Conservation (phyloP, 2,329 filamentous ascomycete species). For the Colletotrichum abscissum region DNA sequence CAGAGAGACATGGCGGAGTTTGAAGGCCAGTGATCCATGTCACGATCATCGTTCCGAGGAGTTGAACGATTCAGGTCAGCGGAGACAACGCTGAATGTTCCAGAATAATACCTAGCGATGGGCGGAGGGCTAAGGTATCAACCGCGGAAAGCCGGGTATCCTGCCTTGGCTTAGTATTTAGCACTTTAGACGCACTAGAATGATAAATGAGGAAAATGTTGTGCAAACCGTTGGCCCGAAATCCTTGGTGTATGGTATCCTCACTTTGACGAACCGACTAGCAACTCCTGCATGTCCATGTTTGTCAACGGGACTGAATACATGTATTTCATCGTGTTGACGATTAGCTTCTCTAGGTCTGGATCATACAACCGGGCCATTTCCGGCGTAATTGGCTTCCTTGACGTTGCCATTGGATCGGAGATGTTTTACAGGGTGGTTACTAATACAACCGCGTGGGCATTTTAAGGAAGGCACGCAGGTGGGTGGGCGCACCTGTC, state of each 20-base stretch:
- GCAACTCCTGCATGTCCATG: background rate
- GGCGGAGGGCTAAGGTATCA: background rate
- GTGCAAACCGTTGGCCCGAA: background rate
- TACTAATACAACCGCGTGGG: background rate
- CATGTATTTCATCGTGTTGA: too few relatives aligned
- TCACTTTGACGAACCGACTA: background rate
- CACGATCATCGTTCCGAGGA: background rate
- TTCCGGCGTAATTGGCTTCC: slow-evolving; percentile 10
- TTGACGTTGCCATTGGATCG: background rate
- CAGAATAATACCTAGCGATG: background rate
- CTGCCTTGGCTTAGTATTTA: too few relatives aligned
- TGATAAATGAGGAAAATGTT: background rate
- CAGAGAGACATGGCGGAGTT: background rate
- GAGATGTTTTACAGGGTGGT: background rate
- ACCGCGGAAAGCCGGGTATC: background rate
- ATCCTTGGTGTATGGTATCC: background rate
- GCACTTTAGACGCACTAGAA: background rate
- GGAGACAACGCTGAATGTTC: background rate
- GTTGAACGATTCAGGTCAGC: background rate
- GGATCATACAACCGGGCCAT: background rate
- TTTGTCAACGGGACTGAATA: background rate
- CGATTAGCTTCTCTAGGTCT: too few relatives aligned
- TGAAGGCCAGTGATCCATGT: background rate
- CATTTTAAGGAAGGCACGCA: background rate
- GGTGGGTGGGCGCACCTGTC: background rate